These are phyloP conservation scores for Lyophyllum decastes DNA, from an alignment of 768 basidiomycete genomes.

Conservation along the genomic window DNA sequence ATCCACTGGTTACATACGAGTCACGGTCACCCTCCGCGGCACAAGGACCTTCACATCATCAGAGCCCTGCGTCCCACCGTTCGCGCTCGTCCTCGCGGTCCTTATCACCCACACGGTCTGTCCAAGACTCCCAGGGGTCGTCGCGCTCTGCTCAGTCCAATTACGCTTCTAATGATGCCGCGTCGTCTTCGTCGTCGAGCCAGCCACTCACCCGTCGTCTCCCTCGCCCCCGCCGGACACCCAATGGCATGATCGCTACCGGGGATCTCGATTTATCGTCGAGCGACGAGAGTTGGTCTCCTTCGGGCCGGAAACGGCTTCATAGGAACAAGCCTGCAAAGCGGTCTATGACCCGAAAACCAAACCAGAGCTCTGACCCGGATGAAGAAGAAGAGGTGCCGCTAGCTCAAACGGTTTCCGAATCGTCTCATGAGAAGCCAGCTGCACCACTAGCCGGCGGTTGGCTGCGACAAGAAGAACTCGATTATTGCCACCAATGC, in stretches of 20 bases:
- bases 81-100: not conserved
- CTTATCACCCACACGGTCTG: not conserved
- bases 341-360: too few species aligned
- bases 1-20: not conserved
- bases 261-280: slow-evolving; percentile 14
- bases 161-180: not conserved
- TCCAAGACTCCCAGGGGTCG: not conserved
- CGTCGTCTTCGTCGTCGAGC: not conserved
- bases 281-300: slow-evolving; percentile 6
- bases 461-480: not conserved
- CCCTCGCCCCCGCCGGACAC: slow-evolving; percentile 3
- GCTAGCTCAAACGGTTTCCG: not conserved
- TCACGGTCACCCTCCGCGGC: not conserved
- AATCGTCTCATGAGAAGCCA: too few species aligned
- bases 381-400: not conserved
- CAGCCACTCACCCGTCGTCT: not conserved
- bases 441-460: too few species aligned
- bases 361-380: not conserved
- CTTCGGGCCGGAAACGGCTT: not conserved
- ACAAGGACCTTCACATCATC: not conserved
- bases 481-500: slow-evolving; percentile 26
- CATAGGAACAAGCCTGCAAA: not conserved
- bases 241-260: slow-evolving; percentile 15
- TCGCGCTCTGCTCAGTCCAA: not conserved
- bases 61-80: not conserved